Percentiles rank a stretch among this genome's conserved stretches.
Evolutionary conservation across 1,284 basidiomycete species (phyloP).

Genomic region (Ceratobasidium sp.): DNA sequence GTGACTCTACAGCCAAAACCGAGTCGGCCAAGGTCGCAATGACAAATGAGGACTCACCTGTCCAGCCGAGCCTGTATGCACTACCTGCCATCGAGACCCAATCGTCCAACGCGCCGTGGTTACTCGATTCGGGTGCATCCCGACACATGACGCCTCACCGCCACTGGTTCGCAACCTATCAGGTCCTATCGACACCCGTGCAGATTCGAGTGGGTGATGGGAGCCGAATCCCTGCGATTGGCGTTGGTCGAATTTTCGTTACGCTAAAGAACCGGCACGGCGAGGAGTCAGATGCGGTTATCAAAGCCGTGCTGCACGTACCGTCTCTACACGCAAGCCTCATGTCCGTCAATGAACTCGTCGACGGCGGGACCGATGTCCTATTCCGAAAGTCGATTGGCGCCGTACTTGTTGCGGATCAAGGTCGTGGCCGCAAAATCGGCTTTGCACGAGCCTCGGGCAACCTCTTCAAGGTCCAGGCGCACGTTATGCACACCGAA

Average conservation of each 20-base stretch:
- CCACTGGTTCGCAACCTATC: constrained; percentile 6
- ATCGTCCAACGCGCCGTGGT: not conserved
- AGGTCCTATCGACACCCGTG: not conserved
- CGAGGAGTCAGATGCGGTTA: not conserved
- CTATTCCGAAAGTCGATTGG: not conserved
- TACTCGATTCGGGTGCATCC: not conserved
- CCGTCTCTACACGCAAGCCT: constrained; percentile 3
- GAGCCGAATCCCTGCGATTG: constrained; percentile 3
- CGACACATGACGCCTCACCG: constrained; percentile 22
- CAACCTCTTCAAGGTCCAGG: constrained; percentile 13
- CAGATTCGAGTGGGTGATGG: constrained; percentile 13
- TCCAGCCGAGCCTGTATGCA: not conserved
- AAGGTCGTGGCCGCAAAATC: not conserved
- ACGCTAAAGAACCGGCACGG: not conserved
- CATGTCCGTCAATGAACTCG: constrained; percentile 7
- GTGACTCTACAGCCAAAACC: not conserved
- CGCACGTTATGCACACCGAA: not conserved
- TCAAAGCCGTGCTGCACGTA: constrained; percentile 4
- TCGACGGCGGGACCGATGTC: not conserved
- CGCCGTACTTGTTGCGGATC: not conserved
- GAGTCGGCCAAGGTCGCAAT: constrained; percentile 16
- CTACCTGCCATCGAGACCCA: not conserved
- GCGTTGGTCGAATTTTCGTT: constrained; percentile 2
- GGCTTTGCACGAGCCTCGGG: not conserved
- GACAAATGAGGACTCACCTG: not conserved